Conservation (phyloP, 495 filamentous ascomycete species). For the Lophiotrema nucula region DNA sequence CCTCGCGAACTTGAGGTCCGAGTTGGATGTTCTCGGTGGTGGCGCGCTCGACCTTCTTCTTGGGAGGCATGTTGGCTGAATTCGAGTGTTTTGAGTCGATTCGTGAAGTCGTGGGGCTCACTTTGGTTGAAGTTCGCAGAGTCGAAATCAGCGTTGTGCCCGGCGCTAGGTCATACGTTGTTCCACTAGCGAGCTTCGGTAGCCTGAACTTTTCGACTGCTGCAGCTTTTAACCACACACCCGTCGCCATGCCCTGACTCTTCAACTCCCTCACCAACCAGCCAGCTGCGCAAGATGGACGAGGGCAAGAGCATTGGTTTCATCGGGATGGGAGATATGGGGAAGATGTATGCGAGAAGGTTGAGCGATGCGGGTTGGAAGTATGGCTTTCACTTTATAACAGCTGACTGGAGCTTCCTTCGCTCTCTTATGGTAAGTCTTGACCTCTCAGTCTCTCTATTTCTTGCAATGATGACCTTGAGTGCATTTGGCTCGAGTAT, state of each 20-base stretch:
- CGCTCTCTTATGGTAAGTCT: constrained; percentile 8
- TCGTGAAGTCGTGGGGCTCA: constrained; percentile 1
- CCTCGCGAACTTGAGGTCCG: constrained; percentile 89
- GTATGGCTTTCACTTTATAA: constrained; percentile 52
- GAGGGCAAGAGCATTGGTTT: constrained; percentile 62
- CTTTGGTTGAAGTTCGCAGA: constrained; percentile 5
- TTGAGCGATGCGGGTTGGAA: constrained; percentile 92
- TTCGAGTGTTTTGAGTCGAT: constrained; percentile 5
- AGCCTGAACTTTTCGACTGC: too few species aligned
- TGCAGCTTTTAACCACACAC: constrained; percentile 1
- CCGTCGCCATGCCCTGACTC: constrained; percentile 17
- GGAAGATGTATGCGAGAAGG: constrained; percentile 93
- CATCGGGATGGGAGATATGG: constrained; percentile 99
- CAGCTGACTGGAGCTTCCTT: background rate
- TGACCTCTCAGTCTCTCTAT: constrained; percentile 24
- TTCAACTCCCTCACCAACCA: background rate
- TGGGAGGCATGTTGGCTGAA: constrained; percentile 55
- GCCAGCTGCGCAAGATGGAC: constrained; percentile 21
- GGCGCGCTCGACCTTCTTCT: constrained; percentile 72
- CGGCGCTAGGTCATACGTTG: too few species aligned
- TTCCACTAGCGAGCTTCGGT: too few species aligned
- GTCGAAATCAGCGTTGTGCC: too few species aligned
- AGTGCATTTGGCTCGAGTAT: constrained; percentile 99
- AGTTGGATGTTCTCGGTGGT: constrained; percentile 95
- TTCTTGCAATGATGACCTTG: constrained; percentile 81